phyloP scores from a whole-genome alignment of 2,329 filamentous ascomycete species.

The Scedosporium minutisporum region DNA sequence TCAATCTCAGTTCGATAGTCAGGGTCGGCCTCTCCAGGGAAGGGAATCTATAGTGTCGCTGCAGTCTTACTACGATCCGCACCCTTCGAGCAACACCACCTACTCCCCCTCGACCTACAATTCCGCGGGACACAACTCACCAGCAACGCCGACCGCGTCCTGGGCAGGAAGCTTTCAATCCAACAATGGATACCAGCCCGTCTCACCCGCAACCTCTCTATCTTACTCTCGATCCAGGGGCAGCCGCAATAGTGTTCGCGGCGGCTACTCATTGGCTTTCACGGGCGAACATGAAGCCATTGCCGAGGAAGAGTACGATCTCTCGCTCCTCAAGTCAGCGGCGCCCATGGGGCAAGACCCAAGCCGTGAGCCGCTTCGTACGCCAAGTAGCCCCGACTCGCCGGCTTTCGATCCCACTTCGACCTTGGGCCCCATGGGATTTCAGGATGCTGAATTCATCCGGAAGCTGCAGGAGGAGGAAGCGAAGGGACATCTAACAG shows the following conservation, averaged over 20 bases:
- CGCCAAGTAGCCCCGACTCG: conserved; percentile 17
- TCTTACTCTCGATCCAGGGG: conserved; percentile 15
- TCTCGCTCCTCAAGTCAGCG: conserved; percentile 31
- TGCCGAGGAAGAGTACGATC: conserved; percentile 30
- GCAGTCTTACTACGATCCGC: conserved; percentile 20
- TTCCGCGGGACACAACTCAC: neutral
- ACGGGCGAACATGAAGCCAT: conserved; percentile 16
- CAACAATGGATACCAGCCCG: neutral
- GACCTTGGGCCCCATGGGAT: conserved; percentile 33
- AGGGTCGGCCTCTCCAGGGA: conserved; percentile 13
- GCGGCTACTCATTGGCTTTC: neutral
- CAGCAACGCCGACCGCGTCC: neutral
- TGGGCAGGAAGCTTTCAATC: neutral
- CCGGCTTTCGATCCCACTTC: conserved; percentile 33
- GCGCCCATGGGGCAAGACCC: conserved; percentile 28
- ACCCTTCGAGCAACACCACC: neutral
- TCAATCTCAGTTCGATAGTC: conserved; percentile 1
- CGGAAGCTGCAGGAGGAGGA: conserved; percentile 40
- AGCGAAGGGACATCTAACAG: conserved; percentile 43
- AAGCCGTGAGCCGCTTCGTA: conserved; percentile 20
- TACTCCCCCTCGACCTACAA: neutral
- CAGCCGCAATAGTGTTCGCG: conserved; percentile 16
- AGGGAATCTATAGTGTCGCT: conserved; percentile 30
- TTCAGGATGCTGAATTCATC: conserved; percentile 35
- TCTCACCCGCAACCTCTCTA: neutral